Base-by-base conservation (phyloP, 345 rosid genomes). In the Acer saccharum region DNA sequence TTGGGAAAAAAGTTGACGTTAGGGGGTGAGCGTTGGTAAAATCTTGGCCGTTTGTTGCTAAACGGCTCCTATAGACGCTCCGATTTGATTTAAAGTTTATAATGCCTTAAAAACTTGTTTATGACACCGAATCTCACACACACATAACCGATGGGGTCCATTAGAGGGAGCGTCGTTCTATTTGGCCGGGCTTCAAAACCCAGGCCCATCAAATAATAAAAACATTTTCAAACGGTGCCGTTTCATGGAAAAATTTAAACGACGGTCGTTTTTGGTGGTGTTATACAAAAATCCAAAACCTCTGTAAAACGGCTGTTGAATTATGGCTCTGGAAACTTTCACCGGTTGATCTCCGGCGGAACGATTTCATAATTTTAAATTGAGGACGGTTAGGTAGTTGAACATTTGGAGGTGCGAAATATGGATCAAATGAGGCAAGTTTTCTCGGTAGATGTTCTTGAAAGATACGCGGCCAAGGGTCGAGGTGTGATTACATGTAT, bases 391-490 rank as follows among this genome's bases (percentile, higher is more conserved):
- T 13, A n/a, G 54, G 14, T 72, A 50, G 2, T 29, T 74, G 46
- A 46, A 21, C 29, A n/a, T 46, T 48, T 8, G 46, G 48, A 17
- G 61, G 10, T 6, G 2, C 21, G 20, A 61, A 61, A 48, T 16
- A 90, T 92, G 98, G 99, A 95, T 84, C 90, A 80, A 75, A 87
- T 87, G 73, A 84, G 94, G 86, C 94, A 88, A 81, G 95, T 94
- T 8, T 96, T 96, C 85, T 68, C 90, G 13, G 99, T 92, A 13
- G 99, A 96, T 84, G 92, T 89, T 32, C 97, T 96, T 1, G 98
- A 96, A 83, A 88, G 97, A 80, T 87, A 87, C 81, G 98, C 95
- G 18, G 89, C 99, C 3, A 96, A 94, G 79, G 97, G 95, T 23
- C 91, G 90, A 4, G 99, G 99, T 3, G 84, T 87, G 18, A 92